A percentile compares a stretch with the other conserved stretches of the same genome.
Conservation (phyloP, 2,329 filamentous ascomycete species). For the Claviceps digitariae region DNA sequence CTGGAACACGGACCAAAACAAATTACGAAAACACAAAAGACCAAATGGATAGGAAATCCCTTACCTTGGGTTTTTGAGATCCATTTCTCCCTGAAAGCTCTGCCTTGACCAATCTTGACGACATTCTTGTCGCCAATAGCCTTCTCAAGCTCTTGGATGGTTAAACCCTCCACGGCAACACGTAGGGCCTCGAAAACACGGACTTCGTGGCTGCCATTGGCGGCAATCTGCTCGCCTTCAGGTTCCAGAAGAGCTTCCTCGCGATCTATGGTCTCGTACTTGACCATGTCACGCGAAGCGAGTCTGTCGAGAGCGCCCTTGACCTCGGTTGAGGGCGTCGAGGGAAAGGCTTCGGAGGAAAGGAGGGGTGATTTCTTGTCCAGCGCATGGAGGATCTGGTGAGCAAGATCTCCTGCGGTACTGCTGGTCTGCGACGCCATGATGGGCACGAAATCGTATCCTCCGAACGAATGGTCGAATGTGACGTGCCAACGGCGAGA, state of each 20-base stretch:
- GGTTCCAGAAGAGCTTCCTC: conserved; percentile 66
- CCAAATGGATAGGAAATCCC: conserved; percentile 8
- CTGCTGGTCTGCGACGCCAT: conserved; percentile 29
- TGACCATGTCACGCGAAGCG: conserved; percentile 70
- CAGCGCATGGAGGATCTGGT: conserved; percentile 52
- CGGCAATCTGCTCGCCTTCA: conserved; percentile 58
- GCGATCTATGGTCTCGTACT: conserved; percentile 69
- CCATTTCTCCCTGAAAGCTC: conserved; percentile 77
- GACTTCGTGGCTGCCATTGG: conserved; percentile 68
- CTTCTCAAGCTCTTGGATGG: conserved; percentile 59
- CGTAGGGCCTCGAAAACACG: conserved; percentile 66
- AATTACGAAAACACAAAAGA: background rate
- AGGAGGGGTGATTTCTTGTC: conserved; percentile 49
- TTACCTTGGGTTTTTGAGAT: conserved; percentile 47
- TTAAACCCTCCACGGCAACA: conserved; percentile 63
- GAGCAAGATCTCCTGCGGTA: conserved; percentile 42
- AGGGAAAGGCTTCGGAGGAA: conserved; percentile 57
- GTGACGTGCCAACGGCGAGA: background rate
- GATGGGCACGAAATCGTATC: background rate
- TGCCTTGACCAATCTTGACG: conserved; percentile 78
- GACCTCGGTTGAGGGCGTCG: conserved; percentile 50
- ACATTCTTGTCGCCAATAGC: conserved; percentile 59
- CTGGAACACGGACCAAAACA: background rate
- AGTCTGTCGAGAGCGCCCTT: conserved; percentile 85
- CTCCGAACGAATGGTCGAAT: background rate